Evolutionary conservation across 148 eudicot species (phyloP), one percentile per base, ranked within the genome.

Genomic region (Nepenthes gracilis): DNA sequence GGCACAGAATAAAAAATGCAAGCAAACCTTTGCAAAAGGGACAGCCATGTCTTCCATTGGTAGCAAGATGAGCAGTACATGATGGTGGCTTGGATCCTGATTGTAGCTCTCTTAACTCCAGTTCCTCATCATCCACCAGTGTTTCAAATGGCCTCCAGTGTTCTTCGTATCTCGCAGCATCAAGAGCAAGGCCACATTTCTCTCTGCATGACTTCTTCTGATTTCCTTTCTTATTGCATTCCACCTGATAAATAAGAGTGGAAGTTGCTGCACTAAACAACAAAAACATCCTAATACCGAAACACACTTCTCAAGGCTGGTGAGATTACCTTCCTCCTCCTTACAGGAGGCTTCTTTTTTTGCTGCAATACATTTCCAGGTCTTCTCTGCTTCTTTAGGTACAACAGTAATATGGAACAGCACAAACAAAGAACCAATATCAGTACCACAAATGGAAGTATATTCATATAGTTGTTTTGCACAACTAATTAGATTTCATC

Each of bases 21-120:
- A 55, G 63, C 43, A 77, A 64, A 93, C 99, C 96, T 93, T 88
- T 93, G 80, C 99, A 93, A 56, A 93, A 85, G 63, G 96, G 80
- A 80, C 99, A 93, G 13, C 87, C 74, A 72, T 74, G 81, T 59
- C 70, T 67, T 57, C 79, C 83, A 79, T 69, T 81, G 64, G 67
- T 71, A 43, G 83, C 66, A 48, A 89, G 81, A 78, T 93, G 96
- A 58, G 79, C 81, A 63, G 79, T 76, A 76, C 98, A 86, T 35
- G 82, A 75, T 36, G 75, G 58, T 47, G 92, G 85, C 76, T 75
- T 81, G 9, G 89, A 72, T 64, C 89, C 95, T 65, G 80, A 86
- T 76, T 80, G 87, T 62, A 79, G 69, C 74, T 81, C 87, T 75
- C 74, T 72, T 51, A 93, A 69, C 79, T 93, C 99, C 70, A 93